Evolutionary conservation across 2,329 filamentous ascomycete genomes (phyloP).

Genomic region (Ascochyta pisi): DNA sequence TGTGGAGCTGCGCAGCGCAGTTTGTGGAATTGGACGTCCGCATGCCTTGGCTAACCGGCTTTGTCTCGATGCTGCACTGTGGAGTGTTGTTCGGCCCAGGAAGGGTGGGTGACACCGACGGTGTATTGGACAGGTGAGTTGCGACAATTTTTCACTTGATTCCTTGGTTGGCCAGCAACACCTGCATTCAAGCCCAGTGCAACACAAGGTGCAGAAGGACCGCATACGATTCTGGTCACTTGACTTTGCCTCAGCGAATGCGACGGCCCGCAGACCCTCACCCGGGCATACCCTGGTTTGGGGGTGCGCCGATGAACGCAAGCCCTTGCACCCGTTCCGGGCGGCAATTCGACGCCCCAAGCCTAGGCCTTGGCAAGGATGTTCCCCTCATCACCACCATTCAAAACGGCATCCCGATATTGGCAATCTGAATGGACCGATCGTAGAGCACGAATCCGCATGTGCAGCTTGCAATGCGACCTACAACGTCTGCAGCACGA

Average conservation of each 20-base stretch:
- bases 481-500: constrained; percentile 22
- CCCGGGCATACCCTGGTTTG: constrained; percentile 41
- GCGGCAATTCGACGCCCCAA: constrained; percentile 47
- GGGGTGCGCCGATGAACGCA: constrained; percentile 43
- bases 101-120: constrained; percentile 74
- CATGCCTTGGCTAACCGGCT: constrained; percentile 89
- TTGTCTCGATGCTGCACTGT: constrained; percentile 78
- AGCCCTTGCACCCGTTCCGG: constrained; percentile 45
- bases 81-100: constrained; percentile 76
- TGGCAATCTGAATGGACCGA: constrained; percentile 22
- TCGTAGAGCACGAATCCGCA: constrained; percentile 12
- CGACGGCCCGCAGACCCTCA: constrained; percentile 47
- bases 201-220: constrained; percentile 46
- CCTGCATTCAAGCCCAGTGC: constrained; percentile 32
- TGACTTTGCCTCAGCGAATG: constrained; percentile 59
- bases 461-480: constrained; percentile 15
- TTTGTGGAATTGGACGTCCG: constrained; percentile 76
- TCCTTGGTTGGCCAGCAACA: constrained; percentile 43
- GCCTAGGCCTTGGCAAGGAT: constrained; percentile 38
- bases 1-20: constrained; percentile 77
- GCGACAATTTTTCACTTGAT: constrained; percentile 34
- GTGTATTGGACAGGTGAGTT: constrained; percentile 89
- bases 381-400: constrained; percentile 25
- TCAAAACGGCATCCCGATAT: constrained; percentile 21
- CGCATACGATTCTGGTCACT: constrained; percentile 68